phyloP scores from a whole-genome alignment of 225 moss, liverwort and hornwort genomes.

The Polytrichum formosum region DNA sequence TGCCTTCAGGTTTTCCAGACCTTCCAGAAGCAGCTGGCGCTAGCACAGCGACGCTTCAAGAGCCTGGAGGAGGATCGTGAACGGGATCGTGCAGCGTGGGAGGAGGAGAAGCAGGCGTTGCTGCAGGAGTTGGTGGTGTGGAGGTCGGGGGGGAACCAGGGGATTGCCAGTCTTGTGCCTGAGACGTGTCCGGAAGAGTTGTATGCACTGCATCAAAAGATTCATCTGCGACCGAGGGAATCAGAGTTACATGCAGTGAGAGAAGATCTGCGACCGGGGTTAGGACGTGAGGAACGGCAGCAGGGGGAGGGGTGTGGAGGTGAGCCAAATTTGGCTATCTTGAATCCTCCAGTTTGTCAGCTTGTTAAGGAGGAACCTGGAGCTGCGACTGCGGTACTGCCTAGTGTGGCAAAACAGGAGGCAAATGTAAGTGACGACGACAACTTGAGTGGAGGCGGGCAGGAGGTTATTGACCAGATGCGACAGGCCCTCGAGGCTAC shows the following conservation, averaged over 20 bases:
- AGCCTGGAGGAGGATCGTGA: conserved; percentile 47
- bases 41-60: conserved; percentile 25
- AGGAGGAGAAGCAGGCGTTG: conserved; percentile 31
- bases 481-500: too few species aligned
- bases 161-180: conserved; percentile 3
- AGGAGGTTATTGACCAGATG: too few species aligned
- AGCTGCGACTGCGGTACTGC: neutral
- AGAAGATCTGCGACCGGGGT: neutral
- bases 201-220: conserved; percentile 1
- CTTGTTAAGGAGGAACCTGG: neutral
- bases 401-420: too few species aligned
- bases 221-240: neutral
- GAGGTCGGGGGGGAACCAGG: conserved; percentile 32
- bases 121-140: conserved; percentile 22
- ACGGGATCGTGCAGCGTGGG: conserved; percentile 16
- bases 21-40: conserved; percentile 31
- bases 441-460: too few species aligned
- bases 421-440: too few species aligned
- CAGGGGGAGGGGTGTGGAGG: too few species aligned
- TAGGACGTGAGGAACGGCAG: too few species aligned
- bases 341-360: neutral
- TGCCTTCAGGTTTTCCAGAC: conserved; percentile 27
- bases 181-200: conserved; percentile 5
- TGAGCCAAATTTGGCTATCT: too few species aligned
- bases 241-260: neutral